Conservation (phyloP, 1,139 yeast genomes). For the Suhomyces terraborum region DNA sequence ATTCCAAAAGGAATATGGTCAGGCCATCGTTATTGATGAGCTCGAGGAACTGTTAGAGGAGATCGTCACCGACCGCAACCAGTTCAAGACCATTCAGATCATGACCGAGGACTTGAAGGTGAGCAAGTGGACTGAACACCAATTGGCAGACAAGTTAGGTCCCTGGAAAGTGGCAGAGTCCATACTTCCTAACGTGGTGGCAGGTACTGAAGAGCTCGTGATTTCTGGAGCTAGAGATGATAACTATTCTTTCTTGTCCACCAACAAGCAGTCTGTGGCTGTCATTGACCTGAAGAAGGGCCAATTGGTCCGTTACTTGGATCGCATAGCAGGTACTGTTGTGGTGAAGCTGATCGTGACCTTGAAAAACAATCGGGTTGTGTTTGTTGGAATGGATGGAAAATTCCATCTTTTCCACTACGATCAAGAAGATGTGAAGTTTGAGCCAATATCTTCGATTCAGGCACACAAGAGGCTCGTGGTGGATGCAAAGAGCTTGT, state of each 20-base stretch:
- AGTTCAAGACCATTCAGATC: slow-evolving; percentile 29
- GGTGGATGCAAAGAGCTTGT: slow-evolving; percentile 31
- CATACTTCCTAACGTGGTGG: slow-evolving; percentile 11
- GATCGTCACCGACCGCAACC: slow-evolving; percentile 53
- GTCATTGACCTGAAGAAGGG: slow-evolving; percentile 20
- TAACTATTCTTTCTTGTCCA: slow-evolving; percentile 25
- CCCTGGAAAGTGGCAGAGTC: slow-evolving; percentile 42
- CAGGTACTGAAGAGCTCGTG: slow-evolving; percentile 25
- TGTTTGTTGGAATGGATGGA: slow-evolving; percentile 47
- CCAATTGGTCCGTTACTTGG: slow-evolving; percentile 13
- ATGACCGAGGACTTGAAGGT: slow-evolving; percentile 16
- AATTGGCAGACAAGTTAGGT: slow-evolving; percentile 6
- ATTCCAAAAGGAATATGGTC: slow-evolving; percentile 51
- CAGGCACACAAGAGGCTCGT: slow-evolving; percentile 38
- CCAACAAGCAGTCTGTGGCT: slow-evolving; percentile 28
- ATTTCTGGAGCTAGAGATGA: slow-evolving; percentile 24
- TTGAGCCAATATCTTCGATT: slow-evolving; percentile 2
- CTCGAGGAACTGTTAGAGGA: slow-evolving; percentile 48
- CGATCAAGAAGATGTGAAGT: slow-evolving; percentile 1
- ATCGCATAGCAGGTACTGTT: slow-evolving; percentile 25
- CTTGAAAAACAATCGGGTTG: slow-evolving; percentile 19
- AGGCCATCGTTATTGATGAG: slow-evolving; percentile 24
- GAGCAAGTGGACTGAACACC: slow-evolving; percentile 9
- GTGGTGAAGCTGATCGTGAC: slow-evolving; percentile 38
- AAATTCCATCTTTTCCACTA: slow-evolving; percentile 24